Evolutionary conservation across 2,329 filamentous ascomycete species (phyloP), one percentile per base, ranked within the genome.

Genomic region (Celoporthe dispersa): DNA sequence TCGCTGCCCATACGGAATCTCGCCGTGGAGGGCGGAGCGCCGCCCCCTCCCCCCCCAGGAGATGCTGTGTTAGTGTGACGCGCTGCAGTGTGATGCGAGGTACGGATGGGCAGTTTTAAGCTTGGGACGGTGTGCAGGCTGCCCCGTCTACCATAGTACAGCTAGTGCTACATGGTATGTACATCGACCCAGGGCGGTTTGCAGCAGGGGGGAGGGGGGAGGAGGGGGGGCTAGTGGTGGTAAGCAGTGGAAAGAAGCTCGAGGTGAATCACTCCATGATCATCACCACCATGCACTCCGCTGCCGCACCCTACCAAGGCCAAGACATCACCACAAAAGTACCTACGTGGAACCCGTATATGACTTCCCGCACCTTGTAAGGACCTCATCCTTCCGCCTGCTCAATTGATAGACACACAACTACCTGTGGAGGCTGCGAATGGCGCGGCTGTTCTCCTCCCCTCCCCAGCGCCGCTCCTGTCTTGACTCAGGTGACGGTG

Each of bases 71-170:
- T 60, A 35, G 16, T 35, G 31, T 14, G 39, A 31, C 12, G 33
- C n/a, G 7, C 61, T 64, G 60, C 35, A 62, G 37, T 63, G 35
- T 37, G 37, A 39, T 62, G 59, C 59, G 33, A 63, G 22, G 60
- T 41, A 31, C 53, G 28, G 28, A 19, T 31, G 25, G 12, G 53
- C 16, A 57, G 25, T 57, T 57, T 31, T 8, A 28, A 31, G 11
- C 53, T 33, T 57, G 53, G 25, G 28, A 57, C 53, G 28, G 53
- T 31, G 28, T 57, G 53, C 25, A 31, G 25, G 0, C 53, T 31
- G 25, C 22, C 22, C n/a, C 48, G 16, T 51, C 7, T n/a, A 51
- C 51, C 41, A 44, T 44, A 22, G 41, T 44, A 44, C 41, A 6
- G 16, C 39, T 22, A 44, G 5, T 2, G 22, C 16, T 48, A 48